These are phyloP conservation scores for Rubia tinctorum DNA, from an alignment of 305 asterid species.

Conservation along the genomic window DNA sequence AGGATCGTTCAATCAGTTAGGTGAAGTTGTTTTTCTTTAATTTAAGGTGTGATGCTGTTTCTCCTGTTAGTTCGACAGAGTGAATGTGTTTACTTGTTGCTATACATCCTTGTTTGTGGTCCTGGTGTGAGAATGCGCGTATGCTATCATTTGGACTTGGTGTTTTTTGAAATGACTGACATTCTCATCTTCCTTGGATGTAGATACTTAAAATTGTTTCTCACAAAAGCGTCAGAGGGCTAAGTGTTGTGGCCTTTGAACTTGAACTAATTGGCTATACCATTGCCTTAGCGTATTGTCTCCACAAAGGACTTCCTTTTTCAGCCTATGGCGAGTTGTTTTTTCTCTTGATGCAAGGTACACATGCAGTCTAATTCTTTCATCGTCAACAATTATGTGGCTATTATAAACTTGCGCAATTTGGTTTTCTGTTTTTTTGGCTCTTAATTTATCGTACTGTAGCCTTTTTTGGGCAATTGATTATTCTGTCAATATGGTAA, in stretches of 20 bases:
- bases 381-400: background rate
- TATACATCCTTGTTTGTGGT: background rate
- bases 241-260: constrained; percentile 77
- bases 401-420: background rate
- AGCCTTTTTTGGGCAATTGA: background rate
- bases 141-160: background rate
- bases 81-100: background rate
- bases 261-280: constrained; percentile 92
- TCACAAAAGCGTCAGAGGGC: constrained; percentile 74
- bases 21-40: too few relatives aligned
- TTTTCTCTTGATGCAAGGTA: constrained; percentile 89
- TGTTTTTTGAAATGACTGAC: background rate
- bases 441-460: background rate
- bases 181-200: constrained; percentile 25
- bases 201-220: constrained; percentile 78
- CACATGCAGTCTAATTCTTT: background rate
- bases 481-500: background rate
- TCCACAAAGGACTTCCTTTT: constrained; percentile 95
- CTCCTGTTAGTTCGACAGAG: background rate
- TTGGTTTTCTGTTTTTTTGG: constrained; percentile 2
- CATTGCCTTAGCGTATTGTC: constrained; percentile 94
- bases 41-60: background rate
- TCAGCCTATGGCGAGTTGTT: constrained; percentile 97
- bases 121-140: background rate
- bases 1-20: background rate